These are phyloP conservation scores for Barnettozyma botsteinii DNA, from an alignment of 805 yeast species.

Conservation along the genomic window DNA sequence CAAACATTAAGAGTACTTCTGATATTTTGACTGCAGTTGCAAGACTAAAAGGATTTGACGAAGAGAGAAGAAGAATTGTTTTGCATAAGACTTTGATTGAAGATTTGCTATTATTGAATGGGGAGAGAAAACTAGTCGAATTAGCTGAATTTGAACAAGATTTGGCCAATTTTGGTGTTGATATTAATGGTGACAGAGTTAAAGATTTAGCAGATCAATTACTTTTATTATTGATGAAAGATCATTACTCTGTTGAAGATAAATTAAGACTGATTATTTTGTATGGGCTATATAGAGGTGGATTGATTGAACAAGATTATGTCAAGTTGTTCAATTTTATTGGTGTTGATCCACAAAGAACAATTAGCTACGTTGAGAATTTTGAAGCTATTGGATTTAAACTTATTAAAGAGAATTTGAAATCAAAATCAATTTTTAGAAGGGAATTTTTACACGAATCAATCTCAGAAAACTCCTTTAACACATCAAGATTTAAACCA, in stretches of 20 bases:
- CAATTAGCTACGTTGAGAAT: constrained; percentile 51
- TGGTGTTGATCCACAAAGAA: constrained; percentile 35
- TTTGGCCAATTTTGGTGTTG: constrained; percentile 65
- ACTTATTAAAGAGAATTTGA: constrained; percentile 38
- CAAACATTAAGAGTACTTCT: constrained; percentile 56
- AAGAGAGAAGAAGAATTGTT: constrained; percentile 55
- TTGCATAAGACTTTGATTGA: constrained; percentile 58
- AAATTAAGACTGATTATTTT: constrained; percentile 69
- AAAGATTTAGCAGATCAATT: constrained; percentile 58
- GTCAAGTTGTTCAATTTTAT: constrained; percentile 59
- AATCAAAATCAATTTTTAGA: constrained; percentile 36
- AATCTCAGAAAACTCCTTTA: constrained; percentile 37
- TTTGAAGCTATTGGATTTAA: constrained; percentile 54
- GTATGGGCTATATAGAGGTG: constrained; percentile 79
- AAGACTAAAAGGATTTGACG: constrained; percentile 59
- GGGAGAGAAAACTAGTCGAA: constrained; percentile 54
- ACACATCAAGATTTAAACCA: constrained; percentile 69
- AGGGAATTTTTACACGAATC: constrained; percentile 52
- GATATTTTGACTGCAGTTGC: constrained; percentile 76
- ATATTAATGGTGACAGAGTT: constrained; percentile 58
- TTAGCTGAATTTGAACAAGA: constrained; percentile 84
- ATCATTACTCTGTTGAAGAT: constrained; percentile 50
- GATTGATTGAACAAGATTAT: constrained; percentile 69
- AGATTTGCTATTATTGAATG: constrained; percentile 56
- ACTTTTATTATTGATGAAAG: constrained; percentile 46